A percentile compares a stretch with the other conserved stretches of the same genome.
Conservation (phyloP, 768 basidiomycete species). For the Suillus sp. region DNA sequence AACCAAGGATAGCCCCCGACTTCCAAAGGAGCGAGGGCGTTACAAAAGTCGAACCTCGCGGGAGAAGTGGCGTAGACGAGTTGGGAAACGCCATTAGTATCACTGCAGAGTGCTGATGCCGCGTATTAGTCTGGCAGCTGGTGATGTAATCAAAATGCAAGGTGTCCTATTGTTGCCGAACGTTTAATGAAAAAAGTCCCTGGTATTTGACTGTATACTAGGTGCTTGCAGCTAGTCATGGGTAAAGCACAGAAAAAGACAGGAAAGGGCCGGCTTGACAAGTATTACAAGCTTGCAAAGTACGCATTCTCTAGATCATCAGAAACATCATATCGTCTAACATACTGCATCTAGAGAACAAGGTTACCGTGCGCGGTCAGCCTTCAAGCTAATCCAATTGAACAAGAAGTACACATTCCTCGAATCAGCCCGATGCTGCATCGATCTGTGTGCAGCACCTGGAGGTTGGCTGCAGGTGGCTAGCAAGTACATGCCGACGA, state of each 20-base stretch:
- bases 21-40: conserved; percentile 41
- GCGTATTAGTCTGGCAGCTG: not conserved
- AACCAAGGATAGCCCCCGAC: conserved; percentile 45
- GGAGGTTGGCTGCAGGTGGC: conserved; percentile 99
- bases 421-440: conserved; percentile 85
- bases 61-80: conserved; percentile 34
- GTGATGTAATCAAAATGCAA: not conserved
- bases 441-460: conserved; percentile 98
- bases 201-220: not conserved
- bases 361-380: conserved; percentile 98
- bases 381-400: conserved; percentile 97
- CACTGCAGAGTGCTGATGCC: not conserved
- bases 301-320: conserved; percentile 30
- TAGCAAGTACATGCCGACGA: conserved; percentile 94
- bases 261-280: conserved; percentile 93
- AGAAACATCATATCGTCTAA: conserved; percentile 12
- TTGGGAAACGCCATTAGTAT: conserved; percentile 23
- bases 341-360: conserved; percentile 71
- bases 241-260: conserved; percentile 91
- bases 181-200: conserved; percentile 5
- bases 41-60: conserved; percentile 15
- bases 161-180: not conserved
- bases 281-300: conserved; percentile 97
- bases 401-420: conserved; percentile 98
- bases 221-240: conserved; percentile 41